These are phyloP conservation scores for Zygosaccharomyces sapae DNA, from an alignment of 1,139 yeast genomes.

Conservation along the genomic window DNA sequence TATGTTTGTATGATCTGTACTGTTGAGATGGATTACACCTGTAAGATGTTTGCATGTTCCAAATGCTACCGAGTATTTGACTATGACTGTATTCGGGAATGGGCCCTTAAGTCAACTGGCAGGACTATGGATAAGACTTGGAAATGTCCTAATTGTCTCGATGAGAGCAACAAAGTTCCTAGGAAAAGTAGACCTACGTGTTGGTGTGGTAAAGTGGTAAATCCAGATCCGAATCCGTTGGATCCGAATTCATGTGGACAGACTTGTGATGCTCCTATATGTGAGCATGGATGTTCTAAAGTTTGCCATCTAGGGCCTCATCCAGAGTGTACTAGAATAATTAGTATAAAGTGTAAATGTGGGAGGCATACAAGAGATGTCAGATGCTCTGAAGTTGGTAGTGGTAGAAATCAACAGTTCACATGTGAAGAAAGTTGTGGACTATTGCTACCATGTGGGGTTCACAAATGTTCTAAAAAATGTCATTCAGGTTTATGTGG, in stretches of 20 bases:
- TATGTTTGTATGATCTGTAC: slow-evolving; percentile 84
- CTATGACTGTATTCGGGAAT: slow-evolving; percentile 69
- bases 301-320: slow-evolving; percentile 92
- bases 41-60: slow-evolving; percentile 70
- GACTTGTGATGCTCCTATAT: slow-evolving; percentile 53
- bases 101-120: slow-evolving; percentile 76
- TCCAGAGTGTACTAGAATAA: slow-evolving; percentile 74
- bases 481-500: slow-evolving; percentile 86
- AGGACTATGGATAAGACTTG: slow-evolving; percentile 55
- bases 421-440: slow-evolving; percentile 60
- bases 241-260: slow-evolving; percentile 90
- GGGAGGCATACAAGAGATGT: slow-evolving; percentile 65
- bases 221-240: slow-evolving; percentile 58
- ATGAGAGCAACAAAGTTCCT: slow-evolving; percentile 51
- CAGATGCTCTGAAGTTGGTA: slow-evolving; percentile 72
- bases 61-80: slow-evolving; percentile 77
- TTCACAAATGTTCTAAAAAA: slow-evolving; percentile 53
- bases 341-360: slow-evolving; percentile 68
- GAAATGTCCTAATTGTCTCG: slow-evolving; percentile 88
- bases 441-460: slow-evolving; percentile 62
- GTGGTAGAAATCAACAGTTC: slow-evolving; percentile 42
- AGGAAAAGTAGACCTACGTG: slow-evolving; percentile 55
- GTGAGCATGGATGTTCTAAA: slow-evolving; percentile 72
- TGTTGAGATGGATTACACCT: slow-evolving; percentile 64
- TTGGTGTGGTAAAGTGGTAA: slow-evolving; percentile 81